Evolutionary conservation across 805 yeast genomes (phyloP), one percentile per base, ranked within the genome.

Genomic region (Zygotorulaspora chibaensis): DNA sequence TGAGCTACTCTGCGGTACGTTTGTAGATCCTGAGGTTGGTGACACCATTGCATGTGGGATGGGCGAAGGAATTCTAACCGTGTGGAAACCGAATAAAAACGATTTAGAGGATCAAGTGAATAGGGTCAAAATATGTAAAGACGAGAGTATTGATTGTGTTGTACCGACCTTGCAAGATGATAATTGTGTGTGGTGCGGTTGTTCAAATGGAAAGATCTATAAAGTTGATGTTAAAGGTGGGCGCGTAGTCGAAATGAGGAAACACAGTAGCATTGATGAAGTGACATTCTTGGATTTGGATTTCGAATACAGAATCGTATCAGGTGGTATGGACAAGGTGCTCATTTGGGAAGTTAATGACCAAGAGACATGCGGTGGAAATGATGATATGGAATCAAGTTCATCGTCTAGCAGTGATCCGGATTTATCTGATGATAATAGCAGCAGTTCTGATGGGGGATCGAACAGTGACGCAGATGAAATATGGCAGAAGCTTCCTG

Each of bases 51-150:
- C 84, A 3, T 89, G 90, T 55, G 91, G 96, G 37, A 89, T 88
- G 84, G 88, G 95, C 12, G 93, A 84, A 59, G 98, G 98, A 3
- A 77, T 87, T 11, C 73, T 88, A 6, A 88, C 98, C 0, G 71
- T 85, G 11, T 91, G 99, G 99, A 80, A 79, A 55, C 81, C 84
- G 23, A 72, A 77, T 26, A 77, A 77, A 59, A 87, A 87, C 59
- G 76, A 76, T 35, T 75, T 81, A 50, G 73, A 70, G 47, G 97
- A 91, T 64, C 97, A 91, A 67, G 72, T 88, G 39, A 76, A 85
- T 10, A 71, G 98, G 47, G 77, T 91, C 15, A 80, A 80, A 51
- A 72, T 90, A 8, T 72, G 79, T 33, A 79, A 76, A 46, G 84
- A 76, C 37, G 86, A 84, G 29, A 83, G 91, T 15, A 76, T 89